Percentiles rank a stretch among this genome's conserved stretches.
phyloP scores from a whole-genome alignment of 768 basidiomycete species.

The Gymnopilus junonius region DNA sequence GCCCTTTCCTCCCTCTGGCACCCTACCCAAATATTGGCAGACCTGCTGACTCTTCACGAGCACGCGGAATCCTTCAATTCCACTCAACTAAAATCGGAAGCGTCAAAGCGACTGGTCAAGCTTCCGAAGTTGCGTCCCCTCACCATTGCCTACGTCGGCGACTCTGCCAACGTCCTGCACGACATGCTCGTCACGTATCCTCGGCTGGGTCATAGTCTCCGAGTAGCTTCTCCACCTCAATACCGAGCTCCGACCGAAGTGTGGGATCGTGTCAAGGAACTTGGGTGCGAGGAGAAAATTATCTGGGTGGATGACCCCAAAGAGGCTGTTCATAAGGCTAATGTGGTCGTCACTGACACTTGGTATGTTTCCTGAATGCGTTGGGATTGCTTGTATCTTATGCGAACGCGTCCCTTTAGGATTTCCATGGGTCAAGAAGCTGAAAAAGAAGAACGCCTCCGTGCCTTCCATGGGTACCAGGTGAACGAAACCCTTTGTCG shows the following conservation, averaged over 20 bases:
- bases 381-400: background rate
- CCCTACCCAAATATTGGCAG: slow-evolving; percentile 94
- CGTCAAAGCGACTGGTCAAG: slow-evolving; percentile 21
- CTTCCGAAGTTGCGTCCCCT: slow-evolving; percentile 70
- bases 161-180: slow-evolving; percentile 93
- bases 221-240: slow-evolving; percentile 79
- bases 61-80: slow-evolving; percentile 58
- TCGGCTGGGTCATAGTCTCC: slow-evolving; percentile 84
- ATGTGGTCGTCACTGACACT: slow-evolving; percentile 97
- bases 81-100: slow-evolving; percentile 15
- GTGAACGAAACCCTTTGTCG: slow-evolving; percentile 91
- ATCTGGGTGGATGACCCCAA: slow-evolving; percentile 79
- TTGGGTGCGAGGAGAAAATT: slow-evolving; percentile 74
- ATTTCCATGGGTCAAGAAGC: slow-evolving; percentile 99
- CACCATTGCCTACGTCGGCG: slow-evolving; percentile 93
- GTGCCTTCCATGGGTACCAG: slow-evolving; percentile 92
- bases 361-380: slow-evolving; percentile 58
- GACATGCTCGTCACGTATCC: slow-evolving; percentile 98
- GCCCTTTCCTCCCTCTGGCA: slow-evolving; percentile 97
- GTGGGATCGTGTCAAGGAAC: slow-evolving; percentile 79
- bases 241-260: slow-evolving; percentile 77
- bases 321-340: slow-evolving; percentile 88
- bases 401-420: slow-evolving; percentile 47
- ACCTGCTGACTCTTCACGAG: slow-evolving; percentile 89
- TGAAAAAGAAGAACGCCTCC: slow-evolving; percentile 83